Base-by-base conservation (phyloP, 2,329 filamentous ascomycete genomes). In the Nannizziopsis arthrosporioides region DNA sequence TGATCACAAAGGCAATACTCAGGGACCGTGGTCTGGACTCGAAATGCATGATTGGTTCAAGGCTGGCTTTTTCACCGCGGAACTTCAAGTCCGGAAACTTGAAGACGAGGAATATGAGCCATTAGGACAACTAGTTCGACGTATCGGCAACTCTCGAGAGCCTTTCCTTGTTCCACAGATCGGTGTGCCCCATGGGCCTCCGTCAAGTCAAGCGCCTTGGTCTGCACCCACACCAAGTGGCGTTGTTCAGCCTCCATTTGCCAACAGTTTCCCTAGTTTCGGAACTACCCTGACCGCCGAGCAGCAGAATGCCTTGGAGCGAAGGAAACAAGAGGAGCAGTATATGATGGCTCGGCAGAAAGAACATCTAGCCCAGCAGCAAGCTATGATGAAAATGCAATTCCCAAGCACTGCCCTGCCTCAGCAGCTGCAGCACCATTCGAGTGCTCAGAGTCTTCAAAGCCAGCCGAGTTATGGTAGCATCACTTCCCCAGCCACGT, bases 1-100 rank as follows among this genome's bases (percentile, higher is more conserved):
- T 45, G 92, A 98, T 62, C 92, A 92, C 4, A 86, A 94, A 62
- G 88, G 88, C 17, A 84, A 86, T 53, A 82, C 87, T 5, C 92
- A 98, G 62, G 92, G 92, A 0, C 92, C 92, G 0, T 98, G 92
- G 68, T 95, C 88, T 35, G 92, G 92, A 1, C 71, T 98, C 43
- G 92, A 98, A 67, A 98, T 98, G 92, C 93, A 98, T 57, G 93
- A 98, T 59, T 98, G 92, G 92, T 98, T 96, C 69, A 96, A 96
- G 65, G 90, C 89, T 34, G 89, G 90, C 40, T 98, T 96, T 70
- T 98, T 98, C 68, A 94, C 87, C 0, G 82, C 90, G 0, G 90
- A 98, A 58, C 74, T 98, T 15, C 80, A 93, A 38, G 92, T 98
- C 30, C 95, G 93, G 71, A 94, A 94, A 63, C 74, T 90, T 4